Evolutionary conservation across 345 rosid species (phyloP), one percentile per base, ranked within the genome.

Genomic region (Isatis tinctoria): DNA sequence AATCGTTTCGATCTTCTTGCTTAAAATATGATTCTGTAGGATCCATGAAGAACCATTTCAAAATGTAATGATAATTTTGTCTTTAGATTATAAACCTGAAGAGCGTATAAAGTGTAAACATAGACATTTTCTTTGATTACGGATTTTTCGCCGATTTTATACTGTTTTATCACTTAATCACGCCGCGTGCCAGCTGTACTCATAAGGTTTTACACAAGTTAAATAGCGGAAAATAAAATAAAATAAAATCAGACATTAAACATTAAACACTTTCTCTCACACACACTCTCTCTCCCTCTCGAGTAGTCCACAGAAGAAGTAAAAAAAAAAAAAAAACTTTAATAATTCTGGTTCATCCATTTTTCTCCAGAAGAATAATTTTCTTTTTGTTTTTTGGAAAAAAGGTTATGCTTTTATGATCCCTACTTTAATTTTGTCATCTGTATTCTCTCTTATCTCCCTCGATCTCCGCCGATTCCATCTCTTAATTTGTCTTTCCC

Each of bases 391-490:
- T 24, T 24, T 22, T 22, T 7, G 10, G 4, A 16, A 52, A 52
- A 49, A 61, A 70, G 60, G 18, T 35, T 10, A 75, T 76, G 66
- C 71, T 63, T 76, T 76, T 69, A 62, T 44, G 75, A 69, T 60
- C 52, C 14, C 36, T 39, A 36, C 60, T 59, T 47, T 65, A 5
- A 30, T 4, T 13, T 64, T 41, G 10, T 6, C 9, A 24, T 65
- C 57, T 41, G 56, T 60, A 22, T 22, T 48, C 6, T 33, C 49
- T 52, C 65, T 6, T 49, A 64, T 73, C 77, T 43, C 58, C 80
- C 80, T 70, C 66, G 36, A 76, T 76, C 75, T 70, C 75, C 72
- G 76, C 72, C 80, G 80, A 37, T 77, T 77, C 67, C 39, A 13
- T 70, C 56, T 47, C 80, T 47, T n/a, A 47, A 71, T 57, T 33